Evolutionary conservation across 495 filamentous ascomycete genomes (phyloP), one percentile per base, ranked within the genome.

Genomic region (Lasiosphaeria miniovina): DNA sequence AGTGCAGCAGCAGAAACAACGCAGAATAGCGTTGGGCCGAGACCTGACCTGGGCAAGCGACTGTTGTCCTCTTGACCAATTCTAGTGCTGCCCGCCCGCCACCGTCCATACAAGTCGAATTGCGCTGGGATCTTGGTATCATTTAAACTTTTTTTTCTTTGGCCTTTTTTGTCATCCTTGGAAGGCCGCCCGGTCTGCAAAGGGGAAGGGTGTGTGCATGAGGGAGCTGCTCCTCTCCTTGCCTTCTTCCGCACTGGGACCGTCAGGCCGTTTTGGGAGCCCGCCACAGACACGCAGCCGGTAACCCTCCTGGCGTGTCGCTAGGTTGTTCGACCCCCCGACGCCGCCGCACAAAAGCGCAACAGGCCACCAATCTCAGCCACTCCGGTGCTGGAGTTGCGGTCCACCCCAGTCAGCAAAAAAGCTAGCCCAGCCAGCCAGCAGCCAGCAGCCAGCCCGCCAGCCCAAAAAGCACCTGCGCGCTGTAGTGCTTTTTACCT

Each of bases 311-410:
- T 9, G 12, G 43, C 15, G 43, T 46, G 43, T 46, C 12, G 43
- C 24, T 46, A 11, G 12, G 12, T 36, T 36, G 33, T 34, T 59
- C 57, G 48, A 52, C 34, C 53, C 60, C 52, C 63, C 63, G 63
- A 65, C 63, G 60, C 63, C 63, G 63, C 63, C 60, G 63, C 49
- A 33, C 12, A 11, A n/a, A 11, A 46, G 15, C 15, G n/a, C 10
- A 53, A 62, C 63, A 62, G 56, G 40, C 55, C 63, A 65, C 61
- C 57, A 52, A 62, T 56, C 56, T 64, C 58, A 64, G 61, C 61
- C 57, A 60, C 57, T 48, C 48, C 24, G 24, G 24, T 24, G 24
- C 24, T 24, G 45, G 38, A 41, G 43, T 46, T 14, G 5, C 43
- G 43, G 43, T 46, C 11, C 11, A 41, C 38, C 7, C 38, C 38